Evolutionary conservation across 257 asterid genomes (phyloP).

Genomic region (Plantago major): DNA sequence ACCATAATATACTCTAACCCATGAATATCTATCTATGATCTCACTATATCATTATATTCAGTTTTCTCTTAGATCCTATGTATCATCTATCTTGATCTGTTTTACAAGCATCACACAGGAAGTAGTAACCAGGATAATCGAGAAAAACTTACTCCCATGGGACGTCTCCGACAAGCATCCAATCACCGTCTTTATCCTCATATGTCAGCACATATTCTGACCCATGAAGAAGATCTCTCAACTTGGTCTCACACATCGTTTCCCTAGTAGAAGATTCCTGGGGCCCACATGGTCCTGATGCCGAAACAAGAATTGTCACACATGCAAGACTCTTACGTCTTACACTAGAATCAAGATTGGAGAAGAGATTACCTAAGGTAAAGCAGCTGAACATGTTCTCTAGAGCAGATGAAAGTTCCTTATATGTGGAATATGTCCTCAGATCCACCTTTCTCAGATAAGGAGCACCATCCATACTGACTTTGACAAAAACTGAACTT

Average conservation of each 20-base stretch:
- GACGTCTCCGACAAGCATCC: conserved; percentile 38
- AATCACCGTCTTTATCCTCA: conserved; percentile 35
- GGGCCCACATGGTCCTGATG: conserved; percentile 58
- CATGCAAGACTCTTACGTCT: neutral
- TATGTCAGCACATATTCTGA: conserved; percentile 47
- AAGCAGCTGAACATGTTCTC: conserved; percentile 92
- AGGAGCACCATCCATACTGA: conserved; percentile 96
- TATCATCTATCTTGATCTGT: neutral
- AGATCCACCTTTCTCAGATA: conserved; percentile 89
- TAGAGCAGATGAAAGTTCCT: conserved; percentile 75
- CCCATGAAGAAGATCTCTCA: conserved; percentile 58
- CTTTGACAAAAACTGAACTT: conserved; percentile 73
- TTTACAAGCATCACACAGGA: neutral
- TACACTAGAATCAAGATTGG: neutral
- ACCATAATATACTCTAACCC: too few species aligned
- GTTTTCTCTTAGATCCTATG: too few species aligned
- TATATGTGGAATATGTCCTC: conserved; percentile 53
- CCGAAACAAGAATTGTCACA: neutral
- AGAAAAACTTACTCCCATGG: conserved; percentile 32
- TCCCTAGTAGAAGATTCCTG: conserved; percentile 46
- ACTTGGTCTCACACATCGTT: conserved; percentile 53
- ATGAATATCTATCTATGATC: too few species aligned
- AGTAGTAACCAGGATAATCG: neutral
- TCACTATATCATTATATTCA: too few species aligned
- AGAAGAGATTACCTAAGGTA: conserved; percentile 36